These are phyloP conservation scores for Gossypium arboreum DNA, from an alignment of 345 rosid genomes.

Conservation along the genomic window DNA sequence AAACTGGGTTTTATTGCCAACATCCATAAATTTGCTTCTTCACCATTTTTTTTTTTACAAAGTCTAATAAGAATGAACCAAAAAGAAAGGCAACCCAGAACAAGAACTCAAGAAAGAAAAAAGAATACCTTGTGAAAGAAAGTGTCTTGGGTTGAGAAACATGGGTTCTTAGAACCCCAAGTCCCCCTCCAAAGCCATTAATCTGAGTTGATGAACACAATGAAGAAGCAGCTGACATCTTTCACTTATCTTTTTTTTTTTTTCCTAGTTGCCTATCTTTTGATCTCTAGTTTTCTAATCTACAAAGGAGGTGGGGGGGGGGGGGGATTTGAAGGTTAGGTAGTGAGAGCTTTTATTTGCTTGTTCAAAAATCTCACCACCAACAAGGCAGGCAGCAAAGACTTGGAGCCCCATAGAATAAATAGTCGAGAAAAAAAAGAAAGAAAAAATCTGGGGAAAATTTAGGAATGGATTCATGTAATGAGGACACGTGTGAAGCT, in stretches of 20 bases:
- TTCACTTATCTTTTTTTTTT: not conserved
- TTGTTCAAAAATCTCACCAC: not conserved
- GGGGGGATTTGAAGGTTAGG: slow-evolving; percentile 14
- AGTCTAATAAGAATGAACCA: slow-evolving; percentile 5
- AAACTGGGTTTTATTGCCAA: slow-evolving; percentile 12
- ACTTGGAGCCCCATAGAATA: slow-evolving; percentile 17
- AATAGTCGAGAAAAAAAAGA: not conserved
- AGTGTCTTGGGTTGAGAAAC: slow-evolving; percentile 38
- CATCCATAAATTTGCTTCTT: not conserved
- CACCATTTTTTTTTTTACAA: not conserved
- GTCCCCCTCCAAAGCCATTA: slow-evolving; percentile 49
- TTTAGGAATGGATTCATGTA: not conserved
- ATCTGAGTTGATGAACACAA: slow-evolving; percentile 56
- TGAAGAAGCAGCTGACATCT: slow-evolving; percentile 60
- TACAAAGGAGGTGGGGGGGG: too few species aligned
- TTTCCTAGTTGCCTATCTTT: not conserved
- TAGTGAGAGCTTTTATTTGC: slow-evolving; percentile 15
- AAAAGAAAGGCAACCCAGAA: not conserved
- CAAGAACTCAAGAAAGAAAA: not conserved
- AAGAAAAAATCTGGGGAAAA: slow-evolving; percentile 8
- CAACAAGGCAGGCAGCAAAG: slow-evolving; percentile 4
- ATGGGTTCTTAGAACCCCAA: slow-evolving; percentile 34
- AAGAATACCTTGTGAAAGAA: slow-evolving; percentile 38
- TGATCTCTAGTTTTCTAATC: slow-evolving; percentile 6
- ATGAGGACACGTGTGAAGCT: slow-evolving; percentile 34